Evolutionary conservation across 192 early-diverging fungal species (phyloP).

Genomic region (Coemansia sp.): DNA sequence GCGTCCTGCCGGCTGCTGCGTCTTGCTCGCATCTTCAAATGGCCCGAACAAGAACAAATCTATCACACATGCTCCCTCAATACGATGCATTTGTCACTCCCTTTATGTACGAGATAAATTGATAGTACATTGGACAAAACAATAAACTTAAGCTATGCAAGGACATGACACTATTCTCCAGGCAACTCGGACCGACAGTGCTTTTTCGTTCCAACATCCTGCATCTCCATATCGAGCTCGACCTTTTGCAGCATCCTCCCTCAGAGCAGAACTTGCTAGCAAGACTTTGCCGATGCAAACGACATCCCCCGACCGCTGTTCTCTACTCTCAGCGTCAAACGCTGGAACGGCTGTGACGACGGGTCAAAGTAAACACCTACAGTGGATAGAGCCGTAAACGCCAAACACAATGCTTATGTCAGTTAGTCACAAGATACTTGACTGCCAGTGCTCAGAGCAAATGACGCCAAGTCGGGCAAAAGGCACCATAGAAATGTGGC

Average conservation of each 20-base stretch:
- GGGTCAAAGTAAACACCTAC: conserved; percentile 52
- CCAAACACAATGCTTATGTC: not conserved
- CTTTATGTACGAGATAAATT: not conserved
- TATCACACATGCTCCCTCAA: too few species aligned
- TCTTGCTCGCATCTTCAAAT: too few species aligned
- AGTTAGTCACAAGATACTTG: conserved; percentile 1
- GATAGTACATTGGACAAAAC: conserved; percentile 8
- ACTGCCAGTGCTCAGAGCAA: not conserved
- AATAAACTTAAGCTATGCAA: not conserved
- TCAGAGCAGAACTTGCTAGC: conserved; percentile 6
- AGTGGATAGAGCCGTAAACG: not conserved
- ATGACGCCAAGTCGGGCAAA: not conserved
- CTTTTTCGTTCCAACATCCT: not conserved
- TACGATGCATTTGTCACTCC: too few species aligned
- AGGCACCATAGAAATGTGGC: not conserved
- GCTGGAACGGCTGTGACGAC: conserved; percentile 36
- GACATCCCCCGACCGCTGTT: conserved; percentile 20
- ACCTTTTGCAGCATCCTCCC: too few species aligned
- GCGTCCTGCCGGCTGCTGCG: too few species aligned
- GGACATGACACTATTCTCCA: not conserved
- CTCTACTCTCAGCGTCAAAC: conserved; percentile 30
- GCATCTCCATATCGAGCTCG: not conserved
- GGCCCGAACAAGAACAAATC: too few species aligned
- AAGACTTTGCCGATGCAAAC: conserved; percentile 31
- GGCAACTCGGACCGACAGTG: not conserved